Percentiles rank a stretch among this genome's conserved stretches.
Evolutionary conservation across 495 filamentous ascomycete species (phyloP).

Genomic region (Cairneyella variabilis): DNA sequence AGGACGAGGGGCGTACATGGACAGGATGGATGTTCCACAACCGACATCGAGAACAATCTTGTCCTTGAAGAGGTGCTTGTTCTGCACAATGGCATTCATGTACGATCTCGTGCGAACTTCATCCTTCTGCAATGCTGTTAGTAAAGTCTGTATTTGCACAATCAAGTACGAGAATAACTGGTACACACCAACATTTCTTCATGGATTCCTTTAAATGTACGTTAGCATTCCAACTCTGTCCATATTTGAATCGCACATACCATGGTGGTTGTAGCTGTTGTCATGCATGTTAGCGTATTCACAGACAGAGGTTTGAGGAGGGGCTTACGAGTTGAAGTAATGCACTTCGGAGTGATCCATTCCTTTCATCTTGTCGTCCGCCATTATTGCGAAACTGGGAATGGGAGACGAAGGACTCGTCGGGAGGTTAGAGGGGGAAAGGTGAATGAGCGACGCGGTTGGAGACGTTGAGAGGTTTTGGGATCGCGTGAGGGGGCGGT

Average conservation of each 20-base stretch:
- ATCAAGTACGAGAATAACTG: slow-evolving; percentile 9
- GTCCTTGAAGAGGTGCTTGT: slow-evolving; percentile 86
- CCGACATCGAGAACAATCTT: slow-evolving; percentile 92
- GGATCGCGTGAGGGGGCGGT: too few relatives aligned
- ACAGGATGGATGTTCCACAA: slow-evolving; percentile 88
- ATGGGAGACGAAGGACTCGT: neutral
- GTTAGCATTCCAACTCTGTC: neutral
- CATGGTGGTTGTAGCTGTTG: slow-evolving; percentile 89
- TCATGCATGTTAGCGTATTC: slow-evolving; percentile 11
- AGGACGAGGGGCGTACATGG: slow-evolving; percentile 51
- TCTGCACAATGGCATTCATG: slow-evolving; percentile 92
- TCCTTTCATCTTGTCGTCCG: slow-evolving; percentile 47
- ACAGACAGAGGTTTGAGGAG: slow-evolving; percentile 6
- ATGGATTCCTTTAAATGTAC: slow-evolving; percentile 73
- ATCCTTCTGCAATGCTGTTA: slow-evolving; percentile 97
- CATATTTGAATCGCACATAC: slow-evolving; percentile 43
- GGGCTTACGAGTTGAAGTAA: slow-evolving; percentile 88
- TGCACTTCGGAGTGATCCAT: slow-evolving; percentile 89
- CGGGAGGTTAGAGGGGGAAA: neutral
- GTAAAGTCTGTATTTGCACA: slow-evolving; percentile 8
- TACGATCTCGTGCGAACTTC: slow-evolving; percentile 94
- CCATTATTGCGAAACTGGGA: slow-evolving; percentile 20
- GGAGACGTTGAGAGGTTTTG: neutral
- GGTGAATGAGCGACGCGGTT: neutral
- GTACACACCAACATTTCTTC: slow-evolving; percentile 94